A percentile compares a stretch with the other conserved stretches of the same genome.
These are phyloP conservation scores for Musa schizocarpa DNA, from an alignment of 176 grass and related monocot genomes.

Conservation along the genomic window DNA sequence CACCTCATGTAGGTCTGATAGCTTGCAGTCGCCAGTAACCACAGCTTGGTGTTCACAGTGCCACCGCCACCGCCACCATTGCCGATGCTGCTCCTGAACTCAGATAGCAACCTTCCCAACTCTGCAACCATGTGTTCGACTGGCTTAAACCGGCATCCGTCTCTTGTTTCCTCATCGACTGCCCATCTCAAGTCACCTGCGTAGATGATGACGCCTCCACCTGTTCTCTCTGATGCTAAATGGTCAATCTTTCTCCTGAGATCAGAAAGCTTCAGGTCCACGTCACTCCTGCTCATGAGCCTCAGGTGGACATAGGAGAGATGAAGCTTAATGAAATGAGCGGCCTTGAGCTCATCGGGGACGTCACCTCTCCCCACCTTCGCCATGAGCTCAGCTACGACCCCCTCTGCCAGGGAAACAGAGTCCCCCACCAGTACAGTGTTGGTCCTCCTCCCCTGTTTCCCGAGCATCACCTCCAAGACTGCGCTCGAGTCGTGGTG, in stretches of 20 bases:
- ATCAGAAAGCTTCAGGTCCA: constrained; percentile 45
- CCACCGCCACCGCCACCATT: neutral
- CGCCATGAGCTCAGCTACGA: constrained; percentile 45
- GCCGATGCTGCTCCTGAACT: constrained; percentile 3
- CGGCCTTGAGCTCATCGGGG: constrained; percentile 47
- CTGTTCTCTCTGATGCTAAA: constrained; percentile 8
- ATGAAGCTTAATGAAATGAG: constrained; percentile 56
- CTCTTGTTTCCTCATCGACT: constrained; percentile 40
- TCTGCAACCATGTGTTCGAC: constrained; percentile 60
- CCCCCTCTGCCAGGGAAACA: constrained; percentile 40
- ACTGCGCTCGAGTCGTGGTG: constrained; percentile 46
- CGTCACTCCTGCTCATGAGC: constrained; percentile 49
- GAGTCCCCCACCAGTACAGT: constrained; percentile 69
- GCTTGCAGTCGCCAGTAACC: constrained; percentile 59
- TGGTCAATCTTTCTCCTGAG: constrained; percentile 54
- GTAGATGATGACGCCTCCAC: constrained; percentile 48
- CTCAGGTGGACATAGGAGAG: constrained; percentile 76
- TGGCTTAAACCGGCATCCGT: constrained; percentile 28
- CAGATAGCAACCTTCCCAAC: constrained; percentile 40
- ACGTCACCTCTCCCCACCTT: constrained; percentile 65
- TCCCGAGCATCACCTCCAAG: constrained; percentile 57
- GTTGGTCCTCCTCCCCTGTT: constrained; percentile 37
- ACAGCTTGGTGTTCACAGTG: constrained; percentile 25
- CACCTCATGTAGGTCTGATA: constrained; percentile 85
- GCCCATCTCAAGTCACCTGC: constrained; percentile 77